Percentiles rank a stretch among this genome's conserved stretches.
Conservation (phyloP, 192 early-diverging fungal species). For the Nowakowskiella sp. region DNA sequence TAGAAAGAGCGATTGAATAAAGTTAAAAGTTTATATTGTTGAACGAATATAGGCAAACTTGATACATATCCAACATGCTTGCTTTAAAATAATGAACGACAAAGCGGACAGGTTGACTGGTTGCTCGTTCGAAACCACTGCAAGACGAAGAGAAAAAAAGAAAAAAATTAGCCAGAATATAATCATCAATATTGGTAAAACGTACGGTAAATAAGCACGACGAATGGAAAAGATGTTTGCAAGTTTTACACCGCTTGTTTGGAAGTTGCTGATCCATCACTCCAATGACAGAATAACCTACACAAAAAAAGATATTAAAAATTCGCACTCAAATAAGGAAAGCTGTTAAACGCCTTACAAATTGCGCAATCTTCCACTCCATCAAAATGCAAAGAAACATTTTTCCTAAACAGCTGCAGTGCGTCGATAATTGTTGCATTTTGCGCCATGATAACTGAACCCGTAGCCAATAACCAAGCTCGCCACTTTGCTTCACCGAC, state of each 20-base stretch:
- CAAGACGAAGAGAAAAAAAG: background rate
- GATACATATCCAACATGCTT: no score
- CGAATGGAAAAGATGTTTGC: constrained; percentile 91
- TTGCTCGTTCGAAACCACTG: constrained; percentile 62
- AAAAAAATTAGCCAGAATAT: background rate
- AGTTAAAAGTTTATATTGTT: no score
- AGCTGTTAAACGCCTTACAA: constrained; percentile 35
- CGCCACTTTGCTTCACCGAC: constrained; percentile 60
- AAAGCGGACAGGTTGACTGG: constrained; percentile 65
- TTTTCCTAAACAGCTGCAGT: constrained; percentile 68
- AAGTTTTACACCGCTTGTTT: constrained; percentile 81
- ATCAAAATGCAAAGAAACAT: constrained; percentile 85
- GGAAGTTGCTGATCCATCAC: constrained; percentile 80
- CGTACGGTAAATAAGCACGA: constrained; percentile 80
- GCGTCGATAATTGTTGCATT: constrained; percentile 77
- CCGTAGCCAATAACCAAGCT: constrained; percentile 56
- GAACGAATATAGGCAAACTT: no score
- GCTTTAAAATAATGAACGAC: constrained; percentile 42
- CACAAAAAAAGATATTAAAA: background rate
- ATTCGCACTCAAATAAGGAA: constrained; percentile 1
- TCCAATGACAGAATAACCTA: constrained; percentile 82
- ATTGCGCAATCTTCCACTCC: constrained; percentile 91
- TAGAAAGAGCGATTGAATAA: no score
- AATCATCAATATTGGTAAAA: constrained; percentile 1
- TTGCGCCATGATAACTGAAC: constrained; percentile 54